Evolutionary conservation across 169 alveolate genomes (phyloP).

Genomic region (Plasmodium fragile): DNA sequence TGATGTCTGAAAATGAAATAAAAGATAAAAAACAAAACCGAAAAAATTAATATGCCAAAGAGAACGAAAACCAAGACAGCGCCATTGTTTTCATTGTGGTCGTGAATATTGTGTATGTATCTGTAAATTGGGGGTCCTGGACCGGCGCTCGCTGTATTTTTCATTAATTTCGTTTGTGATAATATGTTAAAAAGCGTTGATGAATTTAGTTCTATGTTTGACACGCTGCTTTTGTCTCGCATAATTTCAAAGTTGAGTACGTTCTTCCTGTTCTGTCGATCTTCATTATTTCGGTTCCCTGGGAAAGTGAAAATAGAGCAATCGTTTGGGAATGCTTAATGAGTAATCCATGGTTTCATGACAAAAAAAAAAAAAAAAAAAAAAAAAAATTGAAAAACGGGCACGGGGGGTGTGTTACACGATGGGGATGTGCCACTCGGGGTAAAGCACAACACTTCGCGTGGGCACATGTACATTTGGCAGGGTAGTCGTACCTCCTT

Average conservation of each 20-base stretch:
- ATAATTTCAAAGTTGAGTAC: slow-evolving; percentile 44
- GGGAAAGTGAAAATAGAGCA: neutral
- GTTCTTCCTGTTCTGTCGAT: slow-evolving; percentile 10
- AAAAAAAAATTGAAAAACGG: neutral
- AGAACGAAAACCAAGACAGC: slow-evolving; percentile 47
- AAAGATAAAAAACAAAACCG: slow-evolving; percentile 56
- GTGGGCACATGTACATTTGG: neutral
- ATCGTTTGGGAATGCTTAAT: neutral
- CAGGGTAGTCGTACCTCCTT: slow-evolving; percentile 27
- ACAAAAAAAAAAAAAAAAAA: neutral
- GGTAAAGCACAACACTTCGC: neutral
- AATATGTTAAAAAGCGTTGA: slow-evolving; percentile 34
- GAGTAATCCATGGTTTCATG: neutral
- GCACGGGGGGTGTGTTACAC: neutral
- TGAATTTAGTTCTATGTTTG: slow-evolving; percentile 58
- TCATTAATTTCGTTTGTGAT: slow-evolving; percentile 39
- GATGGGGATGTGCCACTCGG: neutral
- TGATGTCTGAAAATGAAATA: slow-evolving; percentile 62
- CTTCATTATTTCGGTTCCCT: slow-evolving; percentile 16
- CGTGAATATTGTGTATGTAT: slow-evolving; percentile 48
- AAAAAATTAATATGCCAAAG: slow-evolving; percentile 24
- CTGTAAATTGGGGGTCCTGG: slow-evolving; percentile 20
- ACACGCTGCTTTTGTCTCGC: slow-evolving; percentile 41
- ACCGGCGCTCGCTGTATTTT: slow-evolving; percentile 1
- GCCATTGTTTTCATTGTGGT: slow-evolving; percentile 62